These are phyloP conservation scores for Metschnikowia dekortorum DNA, from an alignment of 805 yeast species.

Conservation along the genomic window DNA sequence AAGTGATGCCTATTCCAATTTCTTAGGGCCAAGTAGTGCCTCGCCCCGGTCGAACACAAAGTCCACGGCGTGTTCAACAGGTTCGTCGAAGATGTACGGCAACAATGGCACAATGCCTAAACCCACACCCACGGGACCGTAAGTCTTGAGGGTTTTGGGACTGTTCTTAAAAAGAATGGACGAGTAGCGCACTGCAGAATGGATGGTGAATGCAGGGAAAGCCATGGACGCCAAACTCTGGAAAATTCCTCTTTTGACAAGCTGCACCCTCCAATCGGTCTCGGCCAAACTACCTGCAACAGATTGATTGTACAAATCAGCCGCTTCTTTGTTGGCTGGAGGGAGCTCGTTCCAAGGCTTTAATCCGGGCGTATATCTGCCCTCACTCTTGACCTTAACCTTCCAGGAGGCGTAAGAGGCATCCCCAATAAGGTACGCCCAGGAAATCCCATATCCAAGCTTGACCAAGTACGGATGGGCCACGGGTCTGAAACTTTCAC, in stretches of 20 bases:
- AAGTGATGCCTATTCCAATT: background rate
- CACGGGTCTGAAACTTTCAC: slow-evolving; percentile 81
- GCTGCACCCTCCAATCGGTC: slow-evolving; percentile 64
- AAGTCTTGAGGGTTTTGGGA: slow-evolving; percentile 46
- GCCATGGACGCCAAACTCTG: slow-evolving; percentile 85
- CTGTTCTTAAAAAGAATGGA: slow-evolving; percentile 57
- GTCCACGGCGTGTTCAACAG: slow-evolving; percentile 69
- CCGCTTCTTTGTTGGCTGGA: slow-evolving; percentile 33
- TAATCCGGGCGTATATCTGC: slow-evolving; percentile 54
- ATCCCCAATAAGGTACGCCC: slow-evolving; percentile 74
- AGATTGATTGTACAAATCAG: slow-evolving; percentile 25
- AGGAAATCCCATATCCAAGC: slow-evolving; percentile 66
- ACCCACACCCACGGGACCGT: slow-evolving; percentile 79
- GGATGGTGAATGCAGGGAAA: slow-evolving; percentile 81
- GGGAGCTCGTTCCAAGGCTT: slow-evolving; percentile 61
- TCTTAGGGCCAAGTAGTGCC: slow-evolving; percentile 4
- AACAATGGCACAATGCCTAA: slow-evolving; percentile 70
- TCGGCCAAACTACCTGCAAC: slow-evolving; percentile 30
- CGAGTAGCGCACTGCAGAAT: slow-evolving; percentile 67
- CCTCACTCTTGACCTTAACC: slow-evolving; percentile 61
- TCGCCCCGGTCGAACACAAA: slow-evolving; percentile 53
- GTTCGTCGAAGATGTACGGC: slow-evolving; percentile 79
- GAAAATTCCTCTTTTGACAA: slow-evolving; percentile 69
- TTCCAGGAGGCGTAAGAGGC: slow-evolving; percentile 72
- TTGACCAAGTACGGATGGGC: slow-evolving; percentile 66